Conservation (phyloP, 1,139 yeast genomes). For the Hyphopichia buzzinii region DNA sequence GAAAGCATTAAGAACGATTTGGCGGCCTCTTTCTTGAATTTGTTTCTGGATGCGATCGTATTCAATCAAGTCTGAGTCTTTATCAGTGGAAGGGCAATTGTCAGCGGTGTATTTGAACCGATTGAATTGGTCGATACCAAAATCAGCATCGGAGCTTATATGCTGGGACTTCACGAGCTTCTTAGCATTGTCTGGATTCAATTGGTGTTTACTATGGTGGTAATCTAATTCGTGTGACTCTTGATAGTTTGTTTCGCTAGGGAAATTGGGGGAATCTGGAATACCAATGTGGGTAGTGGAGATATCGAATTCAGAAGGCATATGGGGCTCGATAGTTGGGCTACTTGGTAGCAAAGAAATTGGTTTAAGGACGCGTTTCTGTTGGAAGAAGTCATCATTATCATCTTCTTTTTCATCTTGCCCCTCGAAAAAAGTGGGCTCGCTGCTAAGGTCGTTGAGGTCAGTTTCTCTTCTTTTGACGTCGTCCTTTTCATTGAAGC, state of each 20-base stretch:
- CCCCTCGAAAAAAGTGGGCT: conserved; percentile 3
- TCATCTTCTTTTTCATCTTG: conserved; percentile 9
- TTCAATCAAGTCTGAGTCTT: conserved; percentile 14
- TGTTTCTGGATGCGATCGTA: conserved; percentile 9
- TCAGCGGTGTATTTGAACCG: conserved; percentile 32
- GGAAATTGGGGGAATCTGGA: conserved; percentile 27
- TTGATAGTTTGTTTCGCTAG: conserved; percentile 9
- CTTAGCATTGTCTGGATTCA: background rate
- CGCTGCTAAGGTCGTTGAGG: conserved; percentile 5
- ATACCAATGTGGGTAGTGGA: conserved; percentile 20
- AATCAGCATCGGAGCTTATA: conserved; percentile 44
- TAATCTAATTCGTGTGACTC: conserved; percentile 4
- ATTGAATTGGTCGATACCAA: conserved; percentile 46
- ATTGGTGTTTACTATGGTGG: background rate
- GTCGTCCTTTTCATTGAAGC: conserved; percentile 47
- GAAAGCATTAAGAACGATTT: conserved; percentile 36
- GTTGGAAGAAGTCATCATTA: conserved; percentile 7
- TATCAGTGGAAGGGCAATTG: conserved; percentile 31
- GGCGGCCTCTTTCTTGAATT: conserved; percentile 26
- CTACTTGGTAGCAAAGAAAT: conserved; percentile 29
- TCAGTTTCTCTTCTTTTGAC: conserved; percentile 34
- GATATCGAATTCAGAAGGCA: conserved; percentile 27
- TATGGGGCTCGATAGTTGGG: conserved; percentile 25
- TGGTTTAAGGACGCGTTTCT: background rate
- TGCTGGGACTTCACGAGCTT: conserved; percentile 3